Evolutionary conservation across 192 early-diverging fungal species (phyloP).

Genomic region (Geosiphon pyriformis): DNA sequence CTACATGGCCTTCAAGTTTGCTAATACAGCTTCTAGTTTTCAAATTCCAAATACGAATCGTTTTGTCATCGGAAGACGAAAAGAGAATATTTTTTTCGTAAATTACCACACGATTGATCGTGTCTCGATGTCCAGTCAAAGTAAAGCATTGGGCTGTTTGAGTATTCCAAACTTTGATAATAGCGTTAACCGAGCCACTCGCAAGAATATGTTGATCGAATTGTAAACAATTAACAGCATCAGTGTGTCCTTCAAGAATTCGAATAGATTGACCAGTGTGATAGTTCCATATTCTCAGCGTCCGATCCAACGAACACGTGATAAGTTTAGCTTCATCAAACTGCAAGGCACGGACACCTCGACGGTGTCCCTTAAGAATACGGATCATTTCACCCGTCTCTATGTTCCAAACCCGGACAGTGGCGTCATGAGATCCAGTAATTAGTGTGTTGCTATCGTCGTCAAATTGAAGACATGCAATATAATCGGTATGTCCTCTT

Average conservation of each 20-base stretch:
- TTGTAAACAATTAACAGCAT: constrained; percentile 81
- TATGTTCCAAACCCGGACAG: constrained; percentile 82
- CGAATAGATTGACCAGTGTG: constrained; percentile 84
- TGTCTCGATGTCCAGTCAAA: constrained; percentile 80
- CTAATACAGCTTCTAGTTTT: constrained; percentile 61
- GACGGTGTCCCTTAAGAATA: constrained; percentile 76
- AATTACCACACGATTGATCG: constrained; percentile 88
- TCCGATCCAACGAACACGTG: constrained; percentile 87
- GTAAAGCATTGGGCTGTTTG: constrained; percentile 58
- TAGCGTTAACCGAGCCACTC: constrained; percentile 78
- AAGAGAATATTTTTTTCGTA: constrained; percentile 60
- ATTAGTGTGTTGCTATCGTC: constrained; percentile 63
- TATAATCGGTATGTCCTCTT: constrained; percentile 80
- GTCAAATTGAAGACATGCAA: constrained; percentile 87
- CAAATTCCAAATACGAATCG: constrained; percentile 81
- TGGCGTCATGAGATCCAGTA: constrained; percentile 85
- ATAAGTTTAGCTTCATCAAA: constrained; percentile 94
- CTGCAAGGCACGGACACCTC: constrained; percentile 82
- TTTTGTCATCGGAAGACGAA: constrained; percentile 86
- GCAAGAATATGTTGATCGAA: constrained; percentile 75
- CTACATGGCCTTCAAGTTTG: constrained; percentile 64
- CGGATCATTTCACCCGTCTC: constrained; percentile 78
- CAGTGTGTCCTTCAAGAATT: constrained; percentile 68
- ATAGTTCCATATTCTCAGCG: constrained; percentile 90
- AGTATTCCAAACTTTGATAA: constrained; percentile 86